Percentiles rank a stretch among this genome's conserved stretches.
phyloP scores from a whole-genome alignment of 1,284 basidiomycete species.

The Naganishia cerealis region DNA sequence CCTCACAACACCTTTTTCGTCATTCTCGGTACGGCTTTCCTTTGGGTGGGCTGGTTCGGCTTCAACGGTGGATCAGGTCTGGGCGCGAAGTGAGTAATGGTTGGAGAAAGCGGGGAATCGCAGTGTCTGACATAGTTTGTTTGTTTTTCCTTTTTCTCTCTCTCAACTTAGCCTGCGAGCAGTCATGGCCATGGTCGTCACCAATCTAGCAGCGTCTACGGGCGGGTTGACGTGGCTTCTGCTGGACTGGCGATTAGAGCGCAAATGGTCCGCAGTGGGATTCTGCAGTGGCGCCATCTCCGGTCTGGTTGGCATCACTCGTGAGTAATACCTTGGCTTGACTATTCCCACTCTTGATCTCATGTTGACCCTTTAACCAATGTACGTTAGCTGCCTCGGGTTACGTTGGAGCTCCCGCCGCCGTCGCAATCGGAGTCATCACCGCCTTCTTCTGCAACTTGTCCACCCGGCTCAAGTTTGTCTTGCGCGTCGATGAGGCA shows the following conservation, averaged over 20 bases:
- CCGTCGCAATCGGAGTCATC: conserved; percentile 74
- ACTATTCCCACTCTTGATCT: neutral
- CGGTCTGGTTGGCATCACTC: conserved; percentile 66
- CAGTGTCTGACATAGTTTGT: conserved; percentile 35
- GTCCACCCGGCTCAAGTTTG: conserved; percentile 82
- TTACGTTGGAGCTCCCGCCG: conserved; percentile 73
- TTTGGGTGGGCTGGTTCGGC: conserved; percentile 99
- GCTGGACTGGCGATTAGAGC: conserved; percentile 87
- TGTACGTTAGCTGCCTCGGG: conserved; percentile 66
- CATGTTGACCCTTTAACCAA: neutral
- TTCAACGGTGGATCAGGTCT: conserved; percentile 73
- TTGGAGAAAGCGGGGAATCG: neutral
- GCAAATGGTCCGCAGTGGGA: conserved; percentile 88
- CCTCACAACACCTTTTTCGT: conserved; percentile 80
- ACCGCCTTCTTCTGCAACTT: conserved; percentile 86
- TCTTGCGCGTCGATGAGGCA: conserved; percentile 66
- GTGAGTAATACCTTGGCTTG: neutral
- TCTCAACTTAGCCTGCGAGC: conserved; percentile 69
- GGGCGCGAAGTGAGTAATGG: conserved; percentile 17
- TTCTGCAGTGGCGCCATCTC: conserved; percentile 94
- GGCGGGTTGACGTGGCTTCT: conserved; percentile 95
- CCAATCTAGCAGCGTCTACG: conserved; percentile 80
- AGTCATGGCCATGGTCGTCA: conserved; percentile 85
- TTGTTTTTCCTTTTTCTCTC: conserved; percentile 56
- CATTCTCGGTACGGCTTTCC: conserved; percentile 84